Percentiles rank a stretch among this genome's conserved stretches.
These are phyloP conservation scores for Solanum arcanum DNA, from an alignment of 257 asterid genomes.

Conservation along the genomic window DNA sequence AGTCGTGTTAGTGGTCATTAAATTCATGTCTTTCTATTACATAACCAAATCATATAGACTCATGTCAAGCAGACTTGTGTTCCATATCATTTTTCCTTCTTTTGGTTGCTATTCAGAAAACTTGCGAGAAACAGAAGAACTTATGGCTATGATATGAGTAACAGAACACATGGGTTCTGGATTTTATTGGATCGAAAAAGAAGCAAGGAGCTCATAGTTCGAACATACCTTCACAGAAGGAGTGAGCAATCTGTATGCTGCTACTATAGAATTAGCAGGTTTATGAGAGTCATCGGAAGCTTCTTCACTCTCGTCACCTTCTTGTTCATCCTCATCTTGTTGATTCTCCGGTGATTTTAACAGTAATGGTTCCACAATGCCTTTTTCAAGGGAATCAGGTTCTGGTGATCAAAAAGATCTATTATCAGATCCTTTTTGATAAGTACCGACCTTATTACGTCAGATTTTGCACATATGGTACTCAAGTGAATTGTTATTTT, in stretches of 20 bases:
- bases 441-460: background rate
- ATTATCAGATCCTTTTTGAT: background rate
- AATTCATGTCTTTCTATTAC: background rate
- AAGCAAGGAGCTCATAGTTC: background rate
- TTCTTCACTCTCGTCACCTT: slow-evolving; percentile 73
- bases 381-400: slow-evolving; percentile 65
- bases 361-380: slow-evolving; percentile 67
- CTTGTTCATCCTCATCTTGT: slow-evolving; percentile 46
- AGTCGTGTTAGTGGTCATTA: background rate
- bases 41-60: background rate
- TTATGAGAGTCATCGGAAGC: slow-evolving; percentile 55
- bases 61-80: background rate
- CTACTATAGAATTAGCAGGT: slow-evolving; percentile 67
- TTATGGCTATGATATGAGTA: background rate
- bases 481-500: background rate
- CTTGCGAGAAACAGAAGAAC: background rate
- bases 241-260: slow-evolving; percentile 87
- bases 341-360: slow-evolving; percentile 24
- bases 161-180: background rate
- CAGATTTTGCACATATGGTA: background rate
- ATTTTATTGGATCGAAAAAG: background rate
- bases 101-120: background rate
- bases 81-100: background rate
- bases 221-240: slow-evolving; percentile 83
- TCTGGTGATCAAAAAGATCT: background rate